Evolutionary conservation across 345 rosid species (phyloP).

Genomic region (Brassica carinata): DNA sequence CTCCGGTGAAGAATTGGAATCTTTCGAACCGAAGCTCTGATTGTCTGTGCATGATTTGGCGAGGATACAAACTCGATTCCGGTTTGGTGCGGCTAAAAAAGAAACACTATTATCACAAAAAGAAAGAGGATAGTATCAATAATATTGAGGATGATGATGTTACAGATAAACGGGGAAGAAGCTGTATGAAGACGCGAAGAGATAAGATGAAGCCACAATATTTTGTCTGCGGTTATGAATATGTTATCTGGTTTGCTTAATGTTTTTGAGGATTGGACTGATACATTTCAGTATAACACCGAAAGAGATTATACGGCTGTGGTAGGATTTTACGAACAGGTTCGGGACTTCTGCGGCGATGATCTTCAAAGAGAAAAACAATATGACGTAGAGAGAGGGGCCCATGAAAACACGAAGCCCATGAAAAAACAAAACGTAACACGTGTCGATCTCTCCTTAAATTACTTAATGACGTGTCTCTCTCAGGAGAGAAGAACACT

Average conservation of each 20-base stretch:
- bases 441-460: too few relatives aligned
- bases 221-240: constrained; percentile 32
- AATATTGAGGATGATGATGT: neutral
- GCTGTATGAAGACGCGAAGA: constrained; percentile 26
- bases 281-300: too few relatives aligned
- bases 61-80: constrained; percentile 20
- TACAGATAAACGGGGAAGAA: constrained; percentile 14
- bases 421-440: too few relatives aligned
- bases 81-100: constrained; percentile 12
- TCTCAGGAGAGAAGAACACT: too few relatives aligned
- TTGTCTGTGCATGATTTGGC: constrained; percentile 33
- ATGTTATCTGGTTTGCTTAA: neutral
- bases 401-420: too few relatives aligned
- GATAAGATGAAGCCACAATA: constrained; percentile 38
- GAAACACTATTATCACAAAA: neutral
- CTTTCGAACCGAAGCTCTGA: constrained; percentile 23
- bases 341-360: too few relatives aligned
- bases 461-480: too few relatives aligned
- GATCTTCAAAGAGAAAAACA: too few relatives aligned
- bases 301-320: too few relatives aligned
- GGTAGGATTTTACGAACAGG: too few relatives aligned
- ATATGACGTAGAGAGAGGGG: too few relatives aligned
- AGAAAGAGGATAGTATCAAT: neutral
- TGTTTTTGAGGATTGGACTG: too few relatives aligned
- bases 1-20: constrained; percentile 17